Evolutionary conservation across 2,329 filamentous ascomycete species (phyloP), one percentile per base, ranked within the genome.

Genomic region (Alternaria hordeiaustralica): DNA sequence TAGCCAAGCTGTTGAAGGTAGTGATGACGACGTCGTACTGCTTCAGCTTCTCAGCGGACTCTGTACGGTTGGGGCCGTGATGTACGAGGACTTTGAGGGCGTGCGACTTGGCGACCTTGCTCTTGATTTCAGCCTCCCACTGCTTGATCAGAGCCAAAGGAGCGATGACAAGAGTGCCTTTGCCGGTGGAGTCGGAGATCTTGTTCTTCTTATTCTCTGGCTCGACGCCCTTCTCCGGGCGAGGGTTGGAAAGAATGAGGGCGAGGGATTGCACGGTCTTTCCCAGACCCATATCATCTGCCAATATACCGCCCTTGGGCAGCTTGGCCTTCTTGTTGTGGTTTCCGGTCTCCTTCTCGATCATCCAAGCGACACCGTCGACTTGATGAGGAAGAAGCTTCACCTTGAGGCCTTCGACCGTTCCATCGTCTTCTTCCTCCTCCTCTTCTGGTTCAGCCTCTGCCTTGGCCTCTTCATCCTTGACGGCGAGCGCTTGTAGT

Each of bases 211-310:
- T 81, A 73, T 82, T 81, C 55, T 80, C 73, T 28, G 75, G 76
- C 65, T 79, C 77, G 30, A 77, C 87, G 1, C 84, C 84, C 41
- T 87, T 84, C 6, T 85, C 83, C 4, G 86, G 85, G 25, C 91
- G 93, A 18, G 89, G 87, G 73, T 98, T 97, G 59, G 87, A 91
- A 41, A 99, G 85, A 45, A 99, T 91, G 30, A 98, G 85, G 2
- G 95, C 90, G 61, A 99, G 92, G 1, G 94, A 93, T 81, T 99
- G 96, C 13, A 99, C 87, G 0, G 96, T 99, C 84, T 99, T 99
- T 62, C 96, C 96, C 13, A 98, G 84, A 69, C 95, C 95, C 95
- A 98, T 96, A 77, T 99, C 96, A 74, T 99, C 96, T 18, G 96
- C 96, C 36, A 99, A 86, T 67, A 99, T 97, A 18, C 96, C 96